Evolutionary conservation across 1,284 basidiomycete genomes (phyloP).

Genomic region (Pseudozyma hubeiensis): DNA sequence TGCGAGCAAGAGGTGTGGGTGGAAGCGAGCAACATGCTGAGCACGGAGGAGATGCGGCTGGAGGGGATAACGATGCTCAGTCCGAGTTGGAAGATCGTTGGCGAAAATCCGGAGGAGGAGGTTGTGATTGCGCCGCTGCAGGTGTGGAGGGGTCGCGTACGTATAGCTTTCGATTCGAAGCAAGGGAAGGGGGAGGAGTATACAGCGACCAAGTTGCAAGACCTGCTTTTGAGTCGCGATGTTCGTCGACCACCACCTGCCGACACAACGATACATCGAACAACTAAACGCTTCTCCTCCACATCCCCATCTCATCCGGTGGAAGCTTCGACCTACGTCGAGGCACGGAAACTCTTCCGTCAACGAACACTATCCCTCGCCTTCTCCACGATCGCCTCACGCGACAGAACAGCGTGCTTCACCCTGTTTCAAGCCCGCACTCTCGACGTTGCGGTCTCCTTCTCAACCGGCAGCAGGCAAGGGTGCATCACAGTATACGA

Average conservation of each 20-base stretch:
- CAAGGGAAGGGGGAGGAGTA: conserved; percentile 7
- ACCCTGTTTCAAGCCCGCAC: conserved; percentile 38
- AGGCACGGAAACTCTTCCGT: conserved; percentile 38
- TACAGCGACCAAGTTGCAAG: conserved; percentile 32
- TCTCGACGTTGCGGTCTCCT: conserved; percentile 47
- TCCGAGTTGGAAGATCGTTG: conserved; percentile 18
- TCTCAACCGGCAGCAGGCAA: neutral
- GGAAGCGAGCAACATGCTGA: conserved; percentile 25
- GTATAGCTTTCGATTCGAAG: neutral
- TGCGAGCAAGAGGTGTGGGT: conserved; percentile 22
- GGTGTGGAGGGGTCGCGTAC: conserved; percentile 25
- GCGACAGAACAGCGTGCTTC: conserved; percentile 32
- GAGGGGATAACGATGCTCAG: conserved; percentile 28
- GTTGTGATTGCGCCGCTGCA: conserved; percentile 20
- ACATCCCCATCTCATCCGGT: neutral
- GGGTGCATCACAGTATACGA: conserved; percentile 42
- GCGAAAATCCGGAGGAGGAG: neutral
- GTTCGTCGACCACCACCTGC: neutral
- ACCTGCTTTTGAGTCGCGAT: conserved; percentile 31
- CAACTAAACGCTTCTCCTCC: neutral
- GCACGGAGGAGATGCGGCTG: conserved; percentile 12
- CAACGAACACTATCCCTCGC: conserved; percentile 5
- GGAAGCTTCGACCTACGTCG: conserved; percentile 7
- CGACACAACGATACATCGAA: neutral
- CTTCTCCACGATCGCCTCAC: conserved; percentile 22